Conservation (phyloP, 108 stramenopile species). For the Nitzschia sp. region DNA sequence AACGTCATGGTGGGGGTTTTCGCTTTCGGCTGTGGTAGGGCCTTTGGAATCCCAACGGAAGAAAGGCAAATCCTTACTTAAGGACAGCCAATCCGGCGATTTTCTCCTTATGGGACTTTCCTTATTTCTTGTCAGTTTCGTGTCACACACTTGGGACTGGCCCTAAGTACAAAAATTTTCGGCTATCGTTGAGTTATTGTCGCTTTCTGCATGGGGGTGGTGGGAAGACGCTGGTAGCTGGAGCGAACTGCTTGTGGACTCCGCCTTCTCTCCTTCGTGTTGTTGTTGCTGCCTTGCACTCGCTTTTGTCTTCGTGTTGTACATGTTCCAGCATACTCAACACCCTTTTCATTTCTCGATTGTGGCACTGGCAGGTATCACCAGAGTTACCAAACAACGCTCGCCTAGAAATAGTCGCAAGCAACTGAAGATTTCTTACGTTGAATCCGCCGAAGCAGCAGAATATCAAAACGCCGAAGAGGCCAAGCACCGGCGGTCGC, state of each 20-base stretch:
- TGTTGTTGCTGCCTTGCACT: not conserved
- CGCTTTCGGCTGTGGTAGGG: not conserved
- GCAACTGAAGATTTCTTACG: constrained; percentile 18
- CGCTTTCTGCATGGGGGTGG: no score
- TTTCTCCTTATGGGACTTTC: not conserved
- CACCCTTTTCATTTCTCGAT: not conserved
- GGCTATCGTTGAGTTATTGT: not conserved
- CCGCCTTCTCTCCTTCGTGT: not conserved
- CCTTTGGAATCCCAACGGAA: not conserved
- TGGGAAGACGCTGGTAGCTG: no score
- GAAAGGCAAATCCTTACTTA: not conserved
- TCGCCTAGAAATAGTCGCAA: constrained; percentile 4
- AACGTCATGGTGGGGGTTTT: not conserved
- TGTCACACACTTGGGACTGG: not conserved
- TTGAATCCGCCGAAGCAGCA: constrained; percentile 4
- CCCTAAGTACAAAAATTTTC: not conserved
- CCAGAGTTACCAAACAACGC: not conserved
- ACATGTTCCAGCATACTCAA: not conserved
- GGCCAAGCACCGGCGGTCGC: not conserved
- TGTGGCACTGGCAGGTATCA: no score
- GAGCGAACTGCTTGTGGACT: no score
- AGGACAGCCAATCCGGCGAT: not conserved
- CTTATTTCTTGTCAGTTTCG: not conserved
- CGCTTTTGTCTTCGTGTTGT: not conserved
- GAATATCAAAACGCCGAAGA: not conserved